A percentile compares a stretch with the other conserved stretches of the same genome.
Conservation (phyloP, 1,139 yeast genomes). For the Taphrina betulina region DNA sequence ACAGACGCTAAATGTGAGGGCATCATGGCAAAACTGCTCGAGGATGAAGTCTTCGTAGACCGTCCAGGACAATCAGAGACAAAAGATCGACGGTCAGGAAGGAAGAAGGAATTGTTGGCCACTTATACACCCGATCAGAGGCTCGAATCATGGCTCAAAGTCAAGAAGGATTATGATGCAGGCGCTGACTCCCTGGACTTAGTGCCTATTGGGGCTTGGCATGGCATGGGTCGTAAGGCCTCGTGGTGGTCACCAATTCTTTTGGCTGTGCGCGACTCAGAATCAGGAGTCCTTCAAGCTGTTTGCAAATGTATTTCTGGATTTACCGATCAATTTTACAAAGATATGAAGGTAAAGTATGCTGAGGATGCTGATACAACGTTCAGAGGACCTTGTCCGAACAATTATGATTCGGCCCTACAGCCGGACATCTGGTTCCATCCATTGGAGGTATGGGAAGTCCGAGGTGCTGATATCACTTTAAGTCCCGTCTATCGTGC, state of each 20-base stretch:
- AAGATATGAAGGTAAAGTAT: slow-evolving; percentile 37
- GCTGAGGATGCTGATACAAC: slow-evolving; percentile 29
- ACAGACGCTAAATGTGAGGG: slow-evolving; percentile 93
- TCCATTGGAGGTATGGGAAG: slow-evolving; percentile 83
- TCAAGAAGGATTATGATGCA: slow-evolving; percentile 40
- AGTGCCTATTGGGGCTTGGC: slow-evolving; percentile 41
- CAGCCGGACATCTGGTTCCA: slow-evolving; percentile 74
- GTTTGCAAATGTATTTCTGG: slow-evolving; percentile 41
- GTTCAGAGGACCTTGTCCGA: slow-evolving; percentile 16
- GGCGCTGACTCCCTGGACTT: slow-evolving; percentile 40
- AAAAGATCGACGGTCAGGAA: slow-evolving; percentile 2
- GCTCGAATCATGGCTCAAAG: slow-evolving; percentile 40
- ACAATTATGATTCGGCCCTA: slow-evolving; percentile 19
- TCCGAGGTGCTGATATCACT: slow-evolving; percentile 88
- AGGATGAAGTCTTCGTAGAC: slow-evolving; percentile 64
- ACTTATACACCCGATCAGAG: slow-evolving; percentile 40
- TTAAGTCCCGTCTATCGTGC: slow-evolving; percentile 91
- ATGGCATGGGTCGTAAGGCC: slow-evolving; percentile 40
- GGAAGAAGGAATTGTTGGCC: slow-evolving; percentile 35
- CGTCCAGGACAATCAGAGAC: not conserved
- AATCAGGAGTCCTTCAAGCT: slow-evolving; percentile 38
- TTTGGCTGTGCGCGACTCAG: slow-evolving; percentile 39
- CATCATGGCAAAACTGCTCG: slow-evolving; percentile 86
- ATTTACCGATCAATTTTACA: slow-evolving; percentile 39
- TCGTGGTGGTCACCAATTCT: slow-evolving; percentile 40